Evolutionary conservation across 305 asterid species (phyloP), one percentile per base, ranked within the genome.

Genomic region (Ilex paraguariensis): DNA sequence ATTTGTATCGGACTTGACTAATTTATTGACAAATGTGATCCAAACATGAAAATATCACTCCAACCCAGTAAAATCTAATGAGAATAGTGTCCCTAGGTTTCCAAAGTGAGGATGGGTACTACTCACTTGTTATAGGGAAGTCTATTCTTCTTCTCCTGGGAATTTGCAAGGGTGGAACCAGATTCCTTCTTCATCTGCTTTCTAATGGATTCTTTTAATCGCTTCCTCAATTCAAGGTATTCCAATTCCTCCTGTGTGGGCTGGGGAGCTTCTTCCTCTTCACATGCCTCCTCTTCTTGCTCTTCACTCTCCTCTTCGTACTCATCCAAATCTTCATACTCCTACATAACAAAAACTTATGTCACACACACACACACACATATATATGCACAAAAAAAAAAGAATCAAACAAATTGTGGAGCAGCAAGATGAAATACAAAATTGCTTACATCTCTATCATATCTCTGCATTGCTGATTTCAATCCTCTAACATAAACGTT

Each of bases 201-300:
- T 69, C 90, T 83, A 60, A 78, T 57, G 0, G 73, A 63, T 40
- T 90, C 97, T 73, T 93, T 93, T 61, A 93, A 56, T 28, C 72
- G 74, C 68, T 86, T 86, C 83, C 97, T 84, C 60, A 83, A 68
- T 67, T 70, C 84, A 56, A 93, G 87, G 72, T 86, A 93, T 56
- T 86, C 92, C 82, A 83, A 67, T 71, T 79, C 84, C 69, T 84
- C 98, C 75, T 76, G 81, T 44, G 93, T 77, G 54, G 94, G 95
- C 72, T 74, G 78, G 60, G 74, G 84, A 65, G 66, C 75, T 75
- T 75, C 91, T 74, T 84, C 98, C 56, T 84, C 75, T 21, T 62
- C 81, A 46, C 68, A 78, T 30, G 71, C 79, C 60, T 76, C 77
- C 17, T 76, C 87, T 60, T 81, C 30, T 52, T 49, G 53, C 14